phyloP scores from a whole-genome alignment of 805 yeast genomes.

The Candida koratica region DNA sequence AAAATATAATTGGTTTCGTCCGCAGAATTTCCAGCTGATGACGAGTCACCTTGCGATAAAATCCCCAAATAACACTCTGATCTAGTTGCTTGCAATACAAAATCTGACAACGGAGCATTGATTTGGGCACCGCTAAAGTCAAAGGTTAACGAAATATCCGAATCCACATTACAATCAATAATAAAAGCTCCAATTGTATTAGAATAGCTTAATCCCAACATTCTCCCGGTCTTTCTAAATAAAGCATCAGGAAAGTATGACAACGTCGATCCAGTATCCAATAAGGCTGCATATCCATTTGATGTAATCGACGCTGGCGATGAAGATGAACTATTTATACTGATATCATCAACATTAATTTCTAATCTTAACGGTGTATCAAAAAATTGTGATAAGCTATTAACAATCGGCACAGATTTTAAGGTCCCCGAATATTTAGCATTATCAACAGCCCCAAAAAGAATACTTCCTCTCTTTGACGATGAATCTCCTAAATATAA shows the following conservation, averaged over 20 bases:
- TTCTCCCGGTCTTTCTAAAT: constrained; percentile 31
- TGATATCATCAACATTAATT: constrained; percentile 43
- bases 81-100: constrained; percentile 19
- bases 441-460: constrained; percentile 44
- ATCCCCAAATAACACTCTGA: constrained; percentile 27
- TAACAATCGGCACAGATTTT: constrained; percentile 31
- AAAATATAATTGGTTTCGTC: constrained; percentile 23
- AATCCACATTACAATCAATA: constrained; percentile 37
- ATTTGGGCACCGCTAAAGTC: constrained; percentile 59
- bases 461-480: constrained; percentile 28
- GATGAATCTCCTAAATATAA: constrained; percentile 28
- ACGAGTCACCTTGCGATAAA: constrained; percentile 14
- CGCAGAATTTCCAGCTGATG: neutral
- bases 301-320: constrained; percentile 15
- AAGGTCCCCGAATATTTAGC: constrained; percentile 36
- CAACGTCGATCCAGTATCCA: constrained; percentile 37
- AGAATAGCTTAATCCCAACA: constrained; percentile 42
- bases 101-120: constrained; percentile 41
- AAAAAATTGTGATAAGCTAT: constrained; percentile 31
- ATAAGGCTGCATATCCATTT: constrained; percentile 23
- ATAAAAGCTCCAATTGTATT: constrained; percentile 41
- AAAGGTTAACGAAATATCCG: constrained; percentile 30
- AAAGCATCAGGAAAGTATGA: constrained; percentile 41
- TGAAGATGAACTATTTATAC: constrained; percentile 14
- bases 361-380: constrained; percentile 43